A percentile compares a stretch with the other conserved stretches of the same genome.
Conservation (phyloP, 2,329 filamentous ascomycete species). For the Fusarium sp. region DNA sequence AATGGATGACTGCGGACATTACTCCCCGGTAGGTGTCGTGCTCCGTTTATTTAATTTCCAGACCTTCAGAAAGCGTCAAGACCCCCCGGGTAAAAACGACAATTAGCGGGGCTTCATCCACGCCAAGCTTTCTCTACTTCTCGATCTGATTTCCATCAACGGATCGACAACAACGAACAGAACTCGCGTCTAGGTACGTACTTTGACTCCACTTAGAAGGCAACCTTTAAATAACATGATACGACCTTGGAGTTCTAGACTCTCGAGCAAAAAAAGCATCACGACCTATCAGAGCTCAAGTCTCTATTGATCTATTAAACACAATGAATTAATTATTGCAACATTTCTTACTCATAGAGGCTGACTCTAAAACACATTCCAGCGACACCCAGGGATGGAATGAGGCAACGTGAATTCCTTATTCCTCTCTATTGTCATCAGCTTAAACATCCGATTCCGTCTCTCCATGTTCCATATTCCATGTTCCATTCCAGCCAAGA, state of each 20-base stretch:
- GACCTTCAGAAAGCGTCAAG: constrained; percentile 5
- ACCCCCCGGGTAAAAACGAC: constrained; percentile 13
- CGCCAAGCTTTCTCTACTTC: constrained; percentile 33
- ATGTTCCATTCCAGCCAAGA: constrained; percentile 25
- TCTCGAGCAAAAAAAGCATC: background rate
- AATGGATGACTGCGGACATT: constrained; percentile 15
- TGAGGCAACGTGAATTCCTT: constrained; percentile 1
- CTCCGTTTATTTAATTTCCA: constrained; percentile 38
- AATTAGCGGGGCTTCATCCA: constrained; percentile 6
- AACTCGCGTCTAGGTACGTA: background rate
- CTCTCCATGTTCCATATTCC: background rate
- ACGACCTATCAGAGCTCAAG: constrained; percentile 8
- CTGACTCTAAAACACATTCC: constrained; percentile 11
- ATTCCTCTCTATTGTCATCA: constrained; percentile 1
- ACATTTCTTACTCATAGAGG: background rate
- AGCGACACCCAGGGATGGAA: constrained; percentile 4
- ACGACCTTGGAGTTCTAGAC: constrained; percentile 23
- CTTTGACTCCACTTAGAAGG: constrained; percentile 14
- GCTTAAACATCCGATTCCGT: background rate
- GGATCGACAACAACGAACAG: constrained; percentile 29
- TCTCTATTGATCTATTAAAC: background rate
- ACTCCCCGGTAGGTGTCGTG: constrained; percentile 9
- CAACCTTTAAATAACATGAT: constrained; percentile 18
- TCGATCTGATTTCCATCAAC: constrained; percentile 37
- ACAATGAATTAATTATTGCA: background rate